Percentiles rank a stretch among this genome's conserved stretches.
Evolutionary conservation across 1,139 yeast species (phyloP).

Genomic region (Magnusiomyces suaveolens): DNA sequence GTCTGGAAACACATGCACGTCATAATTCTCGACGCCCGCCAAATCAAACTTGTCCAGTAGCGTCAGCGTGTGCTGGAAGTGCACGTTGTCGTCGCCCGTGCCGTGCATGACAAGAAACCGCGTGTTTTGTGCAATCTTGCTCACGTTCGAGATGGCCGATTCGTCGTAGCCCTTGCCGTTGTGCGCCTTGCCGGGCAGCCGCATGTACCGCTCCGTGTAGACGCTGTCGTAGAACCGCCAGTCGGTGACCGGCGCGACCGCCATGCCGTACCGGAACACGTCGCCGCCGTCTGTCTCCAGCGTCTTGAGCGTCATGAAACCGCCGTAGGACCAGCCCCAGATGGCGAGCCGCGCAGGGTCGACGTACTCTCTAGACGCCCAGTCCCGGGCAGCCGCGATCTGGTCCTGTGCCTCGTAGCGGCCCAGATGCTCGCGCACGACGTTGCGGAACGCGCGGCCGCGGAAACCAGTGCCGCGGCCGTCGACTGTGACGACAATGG

Average conservation of each 20-base stretch:
- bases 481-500: constrained; percentile 73
- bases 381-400: constrained; percentile 52
- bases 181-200: constrained; percentile 41
- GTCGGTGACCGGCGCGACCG: constrained; percentile 84
- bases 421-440: constrained; percentile 65
- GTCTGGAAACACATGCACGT: constrained; percentile 85
- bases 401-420: constrained; percentile 83
- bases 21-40: constrained; percentile 66
- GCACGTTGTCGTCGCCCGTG: constrained; percentile 95
- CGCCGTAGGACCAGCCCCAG: constrained; percentile 97
- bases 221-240: constrained; percentile 75
- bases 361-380: constrained; percentile 47
- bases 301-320: constrained; percentile 67
- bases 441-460: constrained; percentile 67
- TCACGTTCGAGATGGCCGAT: constrained; percentile 39
- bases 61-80: constrained; percentile 73
- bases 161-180: constrained; percentile 47
- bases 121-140: constrained; percentile 43
- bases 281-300: constrained; percentile 61
- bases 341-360: constrained; percentile 61
- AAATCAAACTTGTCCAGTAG: constrained; percentile 62
- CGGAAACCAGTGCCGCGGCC: constrained; percentile 93
- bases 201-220: constrained; percentile 89
- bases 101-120: constrained; percentile 88
- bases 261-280: constrained; percentile 69